Conservation (phyloP, 441 rosid genomes). For the Gossypium laxum region DNA sequence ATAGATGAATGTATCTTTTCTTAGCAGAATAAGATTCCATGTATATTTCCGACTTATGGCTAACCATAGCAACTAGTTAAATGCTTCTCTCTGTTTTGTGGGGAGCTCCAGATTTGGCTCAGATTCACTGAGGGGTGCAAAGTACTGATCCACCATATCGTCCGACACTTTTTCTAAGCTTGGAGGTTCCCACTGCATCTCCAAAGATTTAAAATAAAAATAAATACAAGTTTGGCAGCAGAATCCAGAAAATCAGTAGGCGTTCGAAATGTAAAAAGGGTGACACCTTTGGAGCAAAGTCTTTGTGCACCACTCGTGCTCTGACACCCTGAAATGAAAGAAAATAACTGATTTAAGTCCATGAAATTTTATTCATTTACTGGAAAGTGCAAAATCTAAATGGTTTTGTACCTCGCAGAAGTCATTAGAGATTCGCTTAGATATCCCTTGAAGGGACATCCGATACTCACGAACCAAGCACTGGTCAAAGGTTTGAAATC, state of each 20-base stretch:
- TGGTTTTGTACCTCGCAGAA: constrained; percentile 53
- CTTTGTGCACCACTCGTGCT: constrained; percentile 74
- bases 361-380: not conserved
- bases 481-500: constrained; percentile 66
- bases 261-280: not conserved
- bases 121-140: constrained; percentile 38
- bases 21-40: not conserved
- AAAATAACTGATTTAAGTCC: not conserved
- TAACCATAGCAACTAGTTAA: constrained; percentile 25
- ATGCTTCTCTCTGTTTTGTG: constrained; percentile 66
- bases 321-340: constrained; percentile 53
- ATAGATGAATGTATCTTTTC: not conserved
- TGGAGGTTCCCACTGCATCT: constrained; percentile 78
- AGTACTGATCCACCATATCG: constrained; percentile 80
- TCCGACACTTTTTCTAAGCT: constrained; percentile 53
- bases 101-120: constrained; percentile 80
- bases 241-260: not conserved
- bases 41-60: not conserved
- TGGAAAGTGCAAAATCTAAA: not conserved
- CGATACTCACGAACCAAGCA: constrained; percentile 72
- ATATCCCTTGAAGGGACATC: constrained; percentile 65
- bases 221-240: not conserved
- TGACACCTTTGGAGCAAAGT: constrained; percentile 60
- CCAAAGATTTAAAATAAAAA: not conserved
- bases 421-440: constrained; percentile 45